Conservation (phyloP, 768 basidiomycete species). For the Kwoniella sp. region DNA sequence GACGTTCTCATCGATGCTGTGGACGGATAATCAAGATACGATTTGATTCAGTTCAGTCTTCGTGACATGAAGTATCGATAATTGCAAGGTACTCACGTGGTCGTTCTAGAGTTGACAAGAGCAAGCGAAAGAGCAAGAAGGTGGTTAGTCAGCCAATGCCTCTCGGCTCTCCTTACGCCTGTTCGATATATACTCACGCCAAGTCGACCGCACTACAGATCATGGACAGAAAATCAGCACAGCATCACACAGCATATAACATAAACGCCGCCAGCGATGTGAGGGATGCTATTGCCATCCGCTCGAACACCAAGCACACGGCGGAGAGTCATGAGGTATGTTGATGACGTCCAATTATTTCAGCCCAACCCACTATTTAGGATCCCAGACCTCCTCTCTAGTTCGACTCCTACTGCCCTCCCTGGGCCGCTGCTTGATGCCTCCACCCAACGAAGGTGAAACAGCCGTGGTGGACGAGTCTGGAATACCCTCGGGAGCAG, state of each 20-base stretch:
- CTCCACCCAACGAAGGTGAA: constrained; percentile 6
- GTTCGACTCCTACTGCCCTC: constrained; percentile 42
- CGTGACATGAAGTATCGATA: not conserved
- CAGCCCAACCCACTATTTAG: constrained; percentile 50
- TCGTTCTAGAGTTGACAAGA: constrained; percentile 32
- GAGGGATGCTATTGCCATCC: too few relatives aligned
- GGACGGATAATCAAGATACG: not conserved
- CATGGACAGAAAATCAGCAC: too few relatives aligned
- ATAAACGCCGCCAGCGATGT: too few relatives aligned
- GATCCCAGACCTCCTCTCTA: constrained; percentile 52
- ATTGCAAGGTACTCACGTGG: constrained; percentile 31
- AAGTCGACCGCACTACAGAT: constrained; percentile 50
- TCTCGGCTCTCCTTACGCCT: too few relatives aligned
- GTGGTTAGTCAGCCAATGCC: not conserved
- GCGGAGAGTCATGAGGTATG: too few relatives aligned
- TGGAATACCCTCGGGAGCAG: constrained; percentile 25
- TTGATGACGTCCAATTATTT: too few relatives aligned
- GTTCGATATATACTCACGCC: constrained; percentile 35
- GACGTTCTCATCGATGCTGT: constrained; percentile 73
- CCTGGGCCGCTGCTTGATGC: constrained; percentile 31
- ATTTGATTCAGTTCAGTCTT: not conserved
- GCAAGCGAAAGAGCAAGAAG: not conserved
- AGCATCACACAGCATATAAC: too few relatives aligned
- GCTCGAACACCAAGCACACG: too few relatives aligned
- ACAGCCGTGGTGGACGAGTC: constrained; percentile 23